Evolutionary conservation across 2,329 filamentous ascomycete genomes (phyloP).

Genomic region (Fusarium hostae): DNA sequence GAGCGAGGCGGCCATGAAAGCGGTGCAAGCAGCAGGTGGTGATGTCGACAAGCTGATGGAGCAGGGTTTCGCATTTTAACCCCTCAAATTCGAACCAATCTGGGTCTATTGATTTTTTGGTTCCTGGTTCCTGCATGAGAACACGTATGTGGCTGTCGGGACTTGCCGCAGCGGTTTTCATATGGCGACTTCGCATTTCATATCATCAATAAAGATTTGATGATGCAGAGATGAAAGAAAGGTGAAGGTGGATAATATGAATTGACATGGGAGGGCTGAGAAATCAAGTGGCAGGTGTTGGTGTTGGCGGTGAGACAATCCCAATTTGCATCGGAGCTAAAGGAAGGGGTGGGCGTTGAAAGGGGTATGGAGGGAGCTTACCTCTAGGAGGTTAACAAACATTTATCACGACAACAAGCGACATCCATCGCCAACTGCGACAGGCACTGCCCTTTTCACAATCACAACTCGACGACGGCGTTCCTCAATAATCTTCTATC

Average conservation of each 20-base stretch:
- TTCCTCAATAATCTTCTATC: slow-evolving; percentile 1
- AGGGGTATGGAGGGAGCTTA: not conserved
- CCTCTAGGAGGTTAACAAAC: not conserved
- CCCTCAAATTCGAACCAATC: not conserved
- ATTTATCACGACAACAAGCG: slow-evolving; percentile 25
- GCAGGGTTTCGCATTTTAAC: slow-evolving; percentile 59
- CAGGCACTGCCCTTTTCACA: not conserved
- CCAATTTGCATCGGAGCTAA: slow-evolving; percentile 17
- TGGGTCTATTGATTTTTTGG: not conserved
- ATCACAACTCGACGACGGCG: not conserved
- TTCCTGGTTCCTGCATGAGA: slow-evolving; percentile 26
- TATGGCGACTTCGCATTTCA: slow-evolving; percentile 7
- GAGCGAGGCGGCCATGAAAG: slow-evolving; percentile 74
- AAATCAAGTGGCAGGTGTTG: slow-evolving; percentile 18
- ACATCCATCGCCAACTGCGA: not conserved
- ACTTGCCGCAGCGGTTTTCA: slow-evolving; percentile 3
- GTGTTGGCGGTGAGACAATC: slow-evolving; percentile 30
- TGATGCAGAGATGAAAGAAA: not conserved
- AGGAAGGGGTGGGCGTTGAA: slow-evolving; percentile 9
- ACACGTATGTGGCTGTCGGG: slow-evolving; percentile 24
- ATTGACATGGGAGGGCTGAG: not conserved
- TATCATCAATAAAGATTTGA: not conserved
- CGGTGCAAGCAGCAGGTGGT: slow-evolving; percentile 76
- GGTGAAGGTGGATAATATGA: not conserved
- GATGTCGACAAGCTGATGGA: slow-evolving; percentile 67